Evolutionary conservation across 192 early-diverging fungal species (phyloP), one percentile per base, ranked within the genome.

Genomic region (Blastocladiella britannica): DNA sequence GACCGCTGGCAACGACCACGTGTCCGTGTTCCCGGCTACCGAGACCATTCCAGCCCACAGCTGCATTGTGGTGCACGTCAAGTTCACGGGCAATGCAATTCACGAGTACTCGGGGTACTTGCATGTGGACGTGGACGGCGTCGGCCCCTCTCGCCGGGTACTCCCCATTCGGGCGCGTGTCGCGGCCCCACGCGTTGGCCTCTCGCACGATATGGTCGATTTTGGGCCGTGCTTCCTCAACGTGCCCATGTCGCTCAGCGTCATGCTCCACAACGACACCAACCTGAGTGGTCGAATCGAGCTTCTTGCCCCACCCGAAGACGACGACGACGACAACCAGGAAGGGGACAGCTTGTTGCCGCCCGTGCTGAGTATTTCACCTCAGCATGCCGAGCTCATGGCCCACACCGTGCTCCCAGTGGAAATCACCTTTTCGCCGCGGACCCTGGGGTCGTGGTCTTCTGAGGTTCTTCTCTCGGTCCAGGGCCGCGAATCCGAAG

Each of bases 401-500:
- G 37, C 12, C 2, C 2, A 20, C 37, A 20, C 37, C 6, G n/a
- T 47, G 2, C n/a, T 20, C 3, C 37, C 37, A 0, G n/a, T 47
- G 12, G 37, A 47, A 20, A 9, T 47, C 37, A 1, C 37, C 0
- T 47, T 47, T 20, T 1, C 2, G 0, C 37, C 37, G 37, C 37
- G n/a, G 37, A 9, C 15, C 1, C 37, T 47, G 1, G 37, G 37
- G 15, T 9, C 12, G 15, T 47, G 37, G 37, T 20, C 37, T 1
- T 47, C 37, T 2, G n/a, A 9, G 15, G 37, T 47, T 6, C 37
- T 20, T 6, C n/a, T 47, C 7, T 15, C 6, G 4, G 37, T 47
- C 15, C 37, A 20, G 0, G 37, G 37, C 37, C 65, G 62, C 28
- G 67, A 73, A 30, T 60, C 65, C 5, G 25, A 57, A 2, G 71